phyloP scores from a whole-genome alignment of 257 asterid species.

The Przewalskia tangutica region DNA sequence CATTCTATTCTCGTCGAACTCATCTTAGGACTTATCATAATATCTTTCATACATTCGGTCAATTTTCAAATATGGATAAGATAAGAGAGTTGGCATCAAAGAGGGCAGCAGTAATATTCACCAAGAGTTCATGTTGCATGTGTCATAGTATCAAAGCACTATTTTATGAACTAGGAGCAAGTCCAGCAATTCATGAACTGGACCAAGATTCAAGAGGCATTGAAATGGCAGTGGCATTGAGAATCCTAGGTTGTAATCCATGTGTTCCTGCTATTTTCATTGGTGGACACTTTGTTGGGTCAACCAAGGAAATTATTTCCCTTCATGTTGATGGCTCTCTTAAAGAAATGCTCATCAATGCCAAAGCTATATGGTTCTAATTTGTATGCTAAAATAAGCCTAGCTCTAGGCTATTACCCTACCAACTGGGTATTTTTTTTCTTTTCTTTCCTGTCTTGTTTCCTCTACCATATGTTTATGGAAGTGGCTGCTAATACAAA shows the following conservation, averaged over 20 bases:
- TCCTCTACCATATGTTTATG: too few relatives aligned
- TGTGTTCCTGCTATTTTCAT: constrained; percentile 66
- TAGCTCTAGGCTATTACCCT: too few relatives aligned
- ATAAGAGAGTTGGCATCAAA: constrained; percentile 52
- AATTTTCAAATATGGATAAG: constrained; percentile 32
- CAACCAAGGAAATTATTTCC: constrained; percentile 55
- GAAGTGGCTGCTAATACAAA: too few relatives aligned
- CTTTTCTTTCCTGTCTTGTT: too few relatives aligned
- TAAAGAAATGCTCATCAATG: constrained; percentile 53
- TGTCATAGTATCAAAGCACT: constrained; percentile 72
- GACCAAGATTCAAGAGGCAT: constrained; percentile 48
- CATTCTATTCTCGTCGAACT: background rate
- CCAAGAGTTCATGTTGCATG: constrained; percentile 87
- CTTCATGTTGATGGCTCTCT: constrained; percentile 69
- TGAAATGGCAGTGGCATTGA: constrained; percentile 57
- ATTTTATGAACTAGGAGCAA: constrained; percentile 67
- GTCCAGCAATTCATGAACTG: constrained; percentile 64
- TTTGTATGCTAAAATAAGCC: too few relatives aligned
- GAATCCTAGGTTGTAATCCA: constrained; percentile 61
- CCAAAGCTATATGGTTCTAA: constrained; percentile 15
- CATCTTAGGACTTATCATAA: background rate
- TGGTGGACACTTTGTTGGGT: constrained; percentile 59
- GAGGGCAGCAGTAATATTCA: constrained; percentile 72
- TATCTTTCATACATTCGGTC: too few relatives aligned
- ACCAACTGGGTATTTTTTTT: too few relatives aligned